Base-by-base conservation (phyloP, 768 basidiomycete species). In the Lentinus brumalis region DNA sequence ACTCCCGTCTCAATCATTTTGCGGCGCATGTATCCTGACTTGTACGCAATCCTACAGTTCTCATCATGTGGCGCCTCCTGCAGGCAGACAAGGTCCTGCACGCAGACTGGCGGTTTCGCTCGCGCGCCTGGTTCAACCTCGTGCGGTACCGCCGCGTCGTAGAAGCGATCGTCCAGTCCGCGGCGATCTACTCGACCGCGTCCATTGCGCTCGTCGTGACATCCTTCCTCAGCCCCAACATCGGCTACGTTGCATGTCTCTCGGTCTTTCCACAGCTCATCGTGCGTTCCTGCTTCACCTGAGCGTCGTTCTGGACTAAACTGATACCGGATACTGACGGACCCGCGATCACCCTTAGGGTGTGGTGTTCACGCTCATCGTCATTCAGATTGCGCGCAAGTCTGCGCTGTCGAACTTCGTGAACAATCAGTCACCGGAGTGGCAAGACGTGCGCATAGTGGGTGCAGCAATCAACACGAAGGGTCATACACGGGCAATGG, bases 141-240 rank as follows among this genome's bases (percentile, higher is more conserved):
- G 18, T 30, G 3, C 5, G 29, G 7, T 45, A 59, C 18, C 51
- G 50, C 42, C 46, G 46, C 35, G 35, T 60, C 29, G 21, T 54
- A 15, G 46, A 49, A 15, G 53, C 59, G 38, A 54, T 54, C 44
- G 35, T 60, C 10, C 52, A 60, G 53, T 60, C 59, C 11, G 59
- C 59, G 3, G 52, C 53, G 1, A 39, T 60, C 9, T 60, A 60
- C 53, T 54, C 59, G 16, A 40, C 39, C 6, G 53, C 59, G 29
- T 49, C 46, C 46, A 14, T 60, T 15, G 31, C 45, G 15, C 29
- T 54, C 16, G 14, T 53, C 59, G 12, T 53, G 21, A 49, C 40
- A 10, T 29, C 29, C 38, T 40, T 60, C 29, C 12, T 18, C 0
- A 54, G 59, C 26, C 38, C 52, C 1, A 54, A 41, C 16, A 38